phyloP scores from a whole-genome alignment of 768 basidiomycete genomes.

The Termitomyces sp. region DNA sequence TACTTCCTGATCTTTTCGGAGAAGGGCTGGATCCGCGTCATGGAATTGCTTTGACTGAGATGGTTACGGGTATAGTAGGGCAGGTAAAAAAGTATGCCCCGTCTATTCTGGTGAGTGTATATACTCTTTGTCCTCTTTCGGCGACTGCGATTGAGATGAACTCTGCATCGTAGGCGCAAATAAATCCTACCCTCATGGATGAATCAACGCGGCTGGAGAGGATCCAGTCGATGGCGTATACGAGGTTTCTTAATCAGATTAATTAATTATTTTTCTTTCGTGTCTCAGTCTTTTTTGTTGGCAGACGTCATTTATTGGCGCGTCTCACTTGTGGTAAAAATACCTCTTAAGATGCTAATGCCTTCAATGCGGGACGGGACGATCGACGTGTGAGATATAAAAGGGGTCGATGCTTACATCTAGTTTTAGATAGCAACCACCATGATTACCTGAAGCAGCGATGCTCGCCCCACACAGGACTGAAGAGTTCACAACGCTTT shows the following conservation, averaged over 20 bases:
- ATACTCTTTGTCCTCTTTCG: neutral
- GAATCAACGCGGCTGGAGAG: constrained; percentile 60
- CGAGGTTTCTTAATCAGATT: constrained; percentile 62
- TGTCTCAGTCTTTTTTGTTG: neutral
- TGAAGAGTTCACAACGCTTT: neutral
- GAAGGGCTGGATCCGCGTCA: constrained; percentile 60
- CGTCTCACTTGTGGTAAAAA: neutral
- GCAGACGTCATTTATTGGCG: neutral
- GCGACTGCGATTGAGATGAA: constrained; percentile 16
- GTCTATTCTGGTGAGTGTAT: constrained; percentile 54
- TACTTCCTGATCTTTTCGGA: constrained; percentile 66
- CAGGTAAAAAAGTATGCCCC: constrained; percentile 61
- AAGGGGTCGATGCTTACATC: neutral
- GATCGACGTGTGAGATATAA: neutral
- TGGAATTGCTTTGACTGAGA: constrained; percentile 66
- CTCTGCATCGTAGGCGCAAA: constrained; percentile 34
- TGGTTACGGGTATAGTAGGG: constrained; percentile 61
- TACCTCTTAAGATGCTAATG: neutral
- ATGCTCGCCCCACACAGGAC: neutral
- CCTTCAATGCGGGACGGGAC: neutral
- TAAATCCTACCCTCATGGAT: constrained; percentile 44
- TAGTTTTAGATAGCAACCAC: neutral
- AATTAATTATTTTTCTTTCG: constrained; percentile 13
- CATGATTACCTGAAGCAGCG: neutral
- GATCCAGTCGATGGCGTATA: constrained; percentile 59